Conservation (phyloP, 23 red algal genomes). For the Gracilaria vermiculophylla region DNA sequence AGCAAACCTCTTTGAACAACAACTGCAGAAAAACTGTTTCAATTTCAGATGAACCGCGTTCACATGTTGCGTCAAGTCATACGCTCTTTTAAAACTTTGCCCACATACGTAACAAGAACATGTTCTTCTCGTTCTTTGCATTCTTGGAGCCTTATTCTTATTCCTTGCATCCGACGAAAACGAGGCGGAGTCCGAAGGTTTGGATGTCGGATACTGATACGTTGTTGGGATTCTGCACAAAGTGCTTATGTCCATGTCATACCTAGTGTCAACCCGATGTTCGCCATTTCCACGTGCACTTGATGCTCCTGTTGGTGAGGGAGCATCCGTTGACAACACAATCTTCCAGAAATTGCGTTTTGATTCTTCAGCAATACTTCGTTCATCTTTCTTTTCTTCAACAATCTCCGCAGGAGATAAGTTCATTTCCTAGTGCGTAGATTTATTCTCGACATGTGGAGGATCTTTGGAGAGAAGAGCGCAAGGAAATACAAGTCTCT, state of each 20-base stretch:
- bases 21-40: constrained; percentile 6
- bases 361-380: neutral
- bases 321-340: neutral
- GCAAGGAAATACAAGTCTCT: neutral
- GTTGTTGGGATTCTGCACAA: neutral
- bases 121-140: neutral
- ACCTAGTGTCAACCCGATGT: neutral
- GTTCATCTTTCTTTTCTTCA: neutral
- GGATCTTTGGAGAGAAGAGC: neutral
- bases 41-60: constrained; percentile 59
- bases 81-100: constrained; percentile 51
- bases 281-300: neutral
- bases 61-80: constrained; percentile 54
- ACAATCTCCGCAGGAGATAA: neutral
- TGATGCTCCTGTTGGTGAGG: neutral
- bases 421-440: neutral
- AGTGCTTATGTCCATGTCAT: neutral
- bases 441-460: neutral
- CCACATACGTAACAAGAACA: neutral
- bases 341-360: neutral
- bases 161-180: neutral
- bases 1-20: constrained; percentile 42
- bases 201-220: neutral
- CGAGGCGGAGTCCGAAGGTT: neutral
- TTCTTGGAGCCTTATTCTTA: neutral